These are phyloP conservation scores for Phyllosticta paracitricarpa DNA, from an alignment of 2,329 filamentous ascomycete genomes.

Conservation along the genomic window DNA sequence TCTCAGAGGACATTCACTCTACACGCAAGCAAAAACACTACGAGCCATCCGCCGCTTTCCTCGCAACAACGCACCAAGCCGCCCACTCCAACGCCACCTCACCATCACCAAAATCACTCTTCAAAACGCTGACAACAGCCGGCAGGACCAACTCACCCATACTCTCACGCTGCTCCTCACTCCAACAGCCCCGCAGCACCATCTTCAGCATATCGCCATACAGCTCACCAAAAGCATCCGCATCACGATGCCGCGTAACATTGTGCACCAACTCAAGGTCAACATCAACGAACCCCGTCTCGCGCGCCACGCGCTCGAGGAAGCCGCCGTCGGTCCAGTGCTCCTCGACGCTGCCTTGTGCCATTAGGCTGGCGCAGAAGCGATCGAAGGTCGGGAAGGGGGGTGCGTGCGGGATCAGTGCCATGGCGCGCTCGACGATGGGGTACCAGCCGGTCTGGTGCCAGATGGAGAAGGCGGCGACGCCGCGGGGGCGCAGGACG, in stretches of 20 bases:
- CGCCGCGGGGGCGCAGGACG: constrained; percentile 47
- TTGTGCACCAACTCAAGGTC: background rate
- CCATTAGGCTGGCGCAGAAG: background rate
- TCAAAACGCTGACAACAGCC: constrained; percentile 2
- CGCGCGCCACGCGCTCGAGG: background rate
- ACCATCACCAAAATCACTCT: constrained; percentile 1
- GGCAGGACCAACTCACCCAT: background rate
- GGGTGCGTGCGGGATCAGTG: background rate
- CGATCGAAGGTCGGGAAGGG: background rate
- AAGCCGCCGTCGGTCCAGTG: constrained; percentile 2
- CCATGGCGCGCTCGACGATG: background rate
- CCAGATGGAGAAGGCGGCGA: constrained; percentile 45
- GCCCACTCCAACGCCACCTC: background rate
- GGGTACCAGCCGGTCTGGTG: constrained; percentile 3
- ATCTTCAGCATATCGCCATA: background rate
- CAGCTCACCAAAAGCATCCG: background rate
- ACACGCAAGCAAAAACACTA: no score
- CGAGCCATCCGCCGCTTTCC: background rate
- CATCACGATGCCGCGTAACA: background rate
- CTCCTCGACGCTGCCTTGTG: background rate
- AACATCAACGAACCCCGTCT: constrained; percentile 4
- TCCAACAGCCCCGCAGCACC: constrained; percentile 2
- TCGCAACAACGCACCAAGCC: constrained; percentile 1
- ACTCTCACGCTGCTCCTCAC: constrained; percentile 8
- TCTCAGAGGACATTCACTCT: no score